Evolutionary conservation across 176 grass and related monocot genomes (phyloP).

Genomic region (barley (Hordeum vulgare)): DNA sequence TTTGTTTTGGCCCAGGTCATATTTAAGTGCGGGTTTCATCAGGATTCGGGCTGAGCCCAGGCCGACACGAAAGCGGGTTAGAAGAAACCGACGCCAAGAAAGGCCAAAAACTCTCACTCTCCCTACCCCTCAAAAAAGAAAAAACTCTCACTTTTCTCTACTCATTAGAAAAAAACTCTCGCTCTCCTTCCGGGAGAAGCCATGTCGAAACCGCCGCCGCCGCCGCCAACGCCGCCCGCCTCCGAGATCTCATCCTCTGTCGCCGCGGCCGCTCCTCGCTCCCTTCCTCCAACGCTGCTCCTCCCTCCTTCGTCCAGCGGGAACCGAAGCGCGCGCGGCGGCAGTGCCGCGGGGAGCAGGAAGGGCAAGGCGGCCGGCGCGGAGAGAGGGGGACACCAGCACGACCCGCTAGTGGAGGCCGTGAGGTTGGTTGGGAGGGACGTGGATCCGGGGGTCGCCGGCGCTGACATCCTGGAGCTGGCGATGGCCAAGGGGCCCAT

Average conservation of each 20-base stretch:
- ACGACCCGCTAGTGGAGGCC: conserved; percentile 5
- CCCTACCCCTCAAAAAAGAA: too few relatives aligned
- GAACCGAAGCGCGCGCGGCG: background rate
- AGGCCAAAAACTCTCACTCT: too few relatives aligned
- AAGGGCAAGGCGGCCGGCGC: background rate
- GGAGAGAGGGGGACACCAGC: background rate
- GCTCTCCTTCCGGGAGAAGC: background rate
- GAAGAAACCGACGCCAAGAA: too few relatives aligned
- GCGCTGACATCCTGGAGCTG: conserved; percentile 41
- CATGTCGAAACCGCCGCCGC: conserved; percentile 5
- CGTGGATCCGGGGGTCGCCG: background rate
- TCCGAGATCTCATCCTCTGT: background rate
- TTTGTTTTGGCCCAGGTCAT: background rate
- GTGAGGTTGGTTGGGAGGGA: conserved; percentile 1
- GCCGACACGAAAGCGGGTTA: too few relatives aligned
- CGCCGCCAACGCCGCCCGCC: background rate
- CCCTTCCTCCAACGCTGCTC: background rate
- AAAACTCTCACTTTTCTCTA: too few relatives aligned
- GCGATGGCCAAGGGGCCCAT: conserved; percentile 41
- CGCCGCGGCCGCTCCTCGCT: background rate
- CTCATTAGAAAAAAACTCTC: too few relatives aligned
- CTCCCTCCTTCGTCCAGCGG: background rate
- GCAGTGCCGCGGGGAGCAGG: background rate
- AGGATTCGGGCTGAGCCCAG: background rate
- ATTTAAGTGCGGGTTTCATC: too few relatives aligned